Percentiles rank a stretch among this genome's conserved stretches.
phyloP scores from a whole-genome alignment of 805 yeast genomes.

The Sugiyamaella marilandica region DNA sequence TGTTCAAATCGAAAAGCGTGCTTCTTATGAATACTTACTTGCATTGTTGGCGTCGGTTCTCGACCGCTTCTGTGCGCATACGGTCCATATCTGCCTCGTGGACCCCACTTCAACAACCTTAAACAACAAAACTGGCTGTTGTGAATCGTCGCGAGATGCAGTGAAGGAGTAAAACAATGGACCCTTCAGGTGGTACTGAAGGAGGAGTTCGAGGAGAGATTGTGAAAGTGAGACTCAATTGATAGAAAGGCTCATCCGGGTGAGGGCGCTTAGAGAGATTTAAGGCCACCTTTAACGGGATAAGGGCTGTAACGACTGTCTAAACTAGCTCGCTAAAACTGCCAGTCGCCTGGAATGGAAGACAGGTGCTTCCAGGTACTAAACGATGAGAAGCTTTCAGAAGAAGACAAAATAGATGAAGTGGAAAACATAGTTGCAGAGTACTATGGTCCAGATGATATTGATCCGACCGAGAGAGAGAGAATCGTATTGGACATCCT shows the following conservation, averaged over 20 bases:
- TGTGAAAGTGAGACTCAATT: neutral
- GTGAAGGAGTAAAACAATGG: neutral
- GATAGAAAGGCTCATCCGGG: neutral
- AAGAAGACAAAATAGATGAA: slow-evolving; percentile 39
- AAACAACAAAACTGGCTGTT: neutral
- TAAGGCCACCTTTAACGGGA: neutral
- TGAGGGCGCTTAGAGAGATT: neutral
- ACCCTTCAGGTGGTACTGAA: neutral
- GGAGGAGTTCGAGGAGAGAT: neutral
- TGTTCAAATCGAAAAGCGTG: too few relatives aligned
- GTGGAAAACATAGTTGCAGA: slow-evolving; percentile 34
- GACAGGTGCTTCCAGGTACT: slow-evolving; percentile 31
- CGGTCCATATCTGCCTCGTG: slow-evolving; percentile 30
- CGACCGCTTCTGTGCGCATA: slow-evolving; percentile 44
- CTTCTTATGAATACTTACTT: slow-evolving; percentile 22
- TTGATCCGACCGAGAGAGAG: slow-evolving; percentile 29
- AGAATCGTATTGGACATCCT: slow-evolving; percentile 38
- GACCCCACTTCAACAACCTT: too few relatives aligned
- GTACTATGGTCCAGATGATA: slow-evolving; percentile 16
- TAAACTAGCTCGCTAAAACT: neutral
- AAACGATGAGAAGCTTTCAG: slow-evolving; percentile 30
- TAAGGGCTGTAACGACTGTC: neutral
- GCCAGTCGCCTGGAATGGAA: slow-evolving; percentile 8
- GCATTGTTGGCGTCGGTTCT: slow-evolving; percentile 41
- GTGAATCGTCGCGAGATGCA: neutral